Evolutionary conservation across 306 rosid species (phyloP).

Genomic region (Quercus dentata): DNA sequence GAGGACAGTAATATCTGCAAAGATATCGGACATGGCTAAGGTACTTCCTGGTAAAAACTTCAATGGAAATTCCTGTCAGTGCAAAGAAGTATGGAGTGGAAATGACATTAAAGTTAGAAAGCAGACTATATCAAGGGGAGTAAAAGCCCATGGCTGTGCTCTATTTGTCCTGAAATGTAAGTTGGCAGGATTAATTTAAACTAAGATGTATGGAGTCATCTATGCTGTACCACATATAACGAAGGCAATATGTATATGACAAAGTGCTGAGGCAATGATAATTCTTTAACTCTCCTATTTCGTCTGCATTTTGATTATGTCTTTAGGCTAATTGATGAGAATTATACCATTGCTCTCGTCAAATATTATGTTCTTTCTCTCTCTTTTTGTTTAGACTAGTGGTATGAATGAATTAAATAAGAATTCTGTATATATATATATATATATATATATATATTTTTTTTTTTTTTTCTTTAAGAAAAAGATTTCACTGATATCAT

Average conservation of each 20-base stretch:
- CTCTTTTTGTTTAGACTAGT: too few species aligned
- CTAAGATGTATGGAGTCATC: background rate
- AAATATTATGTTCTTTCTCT: too few species aligned
- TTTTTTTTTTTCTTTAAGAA: too few species aligned
- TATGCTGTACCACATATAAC: too few species aligned
- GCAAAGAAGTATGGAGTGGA: slow-evolving; percentile 60
- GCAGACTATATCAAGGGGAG: slow-evolving; percentile 35
- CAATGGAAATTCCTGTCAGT: slow-evolving; percentile 29
- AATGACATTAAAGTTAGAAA: slow-evolving; percentile 24
- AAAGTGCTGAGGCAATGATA: too few species aligned
- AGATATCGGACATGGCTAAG: slow-evolving; percentile 47
- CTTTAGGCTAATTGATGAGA: too few species aligned
- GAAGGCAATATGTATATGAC: too few species aligned
- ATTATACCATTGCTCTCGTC: too few species aligned
- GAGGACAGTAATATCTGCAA: slow-evolving; percentile 34
- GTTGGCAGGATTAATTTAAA: background rate
- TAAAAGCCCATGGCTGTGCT: slow-evolving; percentile 59
- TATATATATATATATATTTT: too few species aligned
- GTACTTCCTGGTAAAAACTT: slow-evolving; percentile 36
- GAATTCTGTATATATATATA: too few species aligned
- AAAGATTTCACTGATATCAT: too few species aligned
- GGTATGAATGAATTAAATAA: too few species aligned
- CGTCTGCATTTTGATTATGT: background rate
- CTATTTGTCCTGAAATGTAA: slow-evolving; percentile 50
- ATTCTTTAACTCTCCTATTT: background rate